These are phyloP conservation scores for Phylloporus sp. DNA, from an alignment of 768 basidiomycete species.

Conservation along the genomic window DNA sequence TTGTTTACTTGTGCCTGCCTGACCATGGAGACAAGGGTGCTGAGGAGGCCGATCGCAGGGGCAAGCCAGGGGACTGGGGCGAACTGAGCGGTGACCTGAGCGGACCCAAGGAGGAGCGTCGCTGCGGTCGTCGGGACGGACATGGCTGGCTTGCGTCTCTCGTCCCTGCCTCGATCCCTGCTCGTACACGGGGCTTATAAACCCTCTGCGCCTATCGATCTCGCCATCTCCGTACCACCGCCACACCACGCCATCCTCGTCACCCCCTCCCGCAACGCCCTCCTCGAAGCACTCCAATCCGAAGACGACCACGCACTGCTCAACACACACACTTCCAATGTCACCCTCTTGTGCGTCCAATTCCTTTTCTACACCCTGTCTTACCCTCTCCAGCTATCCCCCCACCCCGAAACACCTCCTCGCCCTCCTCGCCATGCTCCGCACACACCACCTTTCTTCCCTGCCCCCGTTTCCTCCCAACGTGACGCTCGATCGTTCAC, in stretches of 20 bases:
- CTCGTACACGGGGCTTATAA: constrained; percentile 60
- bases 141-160: constrained; percentile 32
- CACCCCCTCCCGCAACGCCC: constrained; percentile 45
- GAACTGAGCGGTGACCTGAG: constrained; percentile 44
- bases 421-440: constrained; percentile 47
- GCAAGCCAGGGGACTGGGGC: constrained; percentile 45
- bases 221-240: constrained; percentile 47
- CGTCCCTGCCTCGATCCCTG: constrained; percentile 53
- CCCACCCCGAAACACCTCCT: constrained; percentile 53
- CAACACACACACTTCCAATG: constrained; percentile 34
- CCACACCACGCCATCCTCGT: constrained; percentile 42
- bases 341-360: constrained; percentile 55
- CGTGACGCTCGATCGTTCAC: constrained; percentile 35
- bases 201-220: constrained; percentile 64
- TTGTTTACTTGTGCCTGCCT: constrained; percentile 45
- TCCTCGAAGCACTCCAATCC: constrained; percentile 39
- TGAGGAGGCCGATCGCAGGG: constrained; percentile 38
- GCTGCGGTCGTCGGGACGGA: constrained; percentile 11
- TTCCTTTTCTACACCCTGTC: not conserved
- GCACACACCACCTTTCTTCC: constrained; percentile 24
- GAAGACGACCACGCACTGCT: constrained; percentile 51
- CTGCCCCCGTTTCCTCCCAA: constrained; percentile 24
- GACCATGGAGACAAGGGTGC: constrained; percentile 42
- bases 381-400: constrained; percentile 49
- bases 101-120: constrained; percentile 18